These are phyloP conservation scores for Trametopsis cervina DNA, from an alignment of 768 basidiomycete species.

Conservation along the genomic window DNA sequence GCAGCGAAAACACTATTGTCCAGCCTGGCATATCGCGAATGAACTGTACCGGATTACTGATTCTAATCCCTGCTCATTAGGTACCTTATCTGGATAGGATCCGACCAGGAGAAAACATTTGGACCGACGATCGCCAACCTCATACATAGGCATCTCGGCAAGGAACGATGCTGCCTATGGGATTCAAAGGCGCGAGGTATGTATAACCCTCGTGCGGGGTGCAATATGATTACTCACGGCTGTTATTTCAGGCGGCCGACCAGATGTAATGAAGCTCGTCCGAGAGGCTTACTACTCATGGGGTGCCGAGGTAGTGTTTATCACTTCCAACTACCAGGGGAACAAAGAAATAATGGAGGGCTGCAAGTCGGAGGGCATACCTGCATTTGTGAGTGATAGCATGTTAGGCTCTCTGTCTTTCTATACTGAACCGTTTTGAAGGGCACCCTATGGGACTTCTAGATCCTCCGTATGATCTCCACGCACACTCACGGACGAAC, in stretches of 20 bases:
- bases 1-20: background rate
- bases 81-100: conserved; percentile 38
- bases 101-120: conserved; percentile 39
- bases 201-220: background rate
- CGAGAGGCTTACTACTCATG: conserved; percentile 30
- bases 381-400: conserved; percentile 27
- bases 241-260: conserved; percentile 25
- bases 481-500: background rate
- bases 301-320: conserved; percentile 36
- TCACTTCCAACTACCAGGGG: conserved; percentile 35
- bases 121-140: conserved; percentile 35
- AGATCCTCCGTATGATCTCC: background rate
- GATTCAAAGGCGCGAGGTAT: conserved; percentile 32
- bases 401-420: background rate
- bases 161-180: conserved; percentile 34
- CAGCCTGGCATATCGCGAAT: background rate
- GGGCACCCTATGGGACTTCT: conserved; percentile 35
- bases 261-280: conserved; percentile 32
- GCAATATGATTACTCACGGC: background rate
- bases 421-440: conserved; percentile 10
- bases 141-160: conserved; percentile 31
- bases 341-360: conserved; percentile 37
- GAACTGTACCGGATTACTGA: background rate
- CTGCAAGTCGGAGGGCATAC: conserved; percentile 29
- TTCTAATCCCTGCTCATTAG: conserved; percentile 10